These are phyloP conservation scores for Cyberlindnera mississippiensis DNA, from an alignment of 805 yeast genomes.

Conservation along the genomic window DNA sequence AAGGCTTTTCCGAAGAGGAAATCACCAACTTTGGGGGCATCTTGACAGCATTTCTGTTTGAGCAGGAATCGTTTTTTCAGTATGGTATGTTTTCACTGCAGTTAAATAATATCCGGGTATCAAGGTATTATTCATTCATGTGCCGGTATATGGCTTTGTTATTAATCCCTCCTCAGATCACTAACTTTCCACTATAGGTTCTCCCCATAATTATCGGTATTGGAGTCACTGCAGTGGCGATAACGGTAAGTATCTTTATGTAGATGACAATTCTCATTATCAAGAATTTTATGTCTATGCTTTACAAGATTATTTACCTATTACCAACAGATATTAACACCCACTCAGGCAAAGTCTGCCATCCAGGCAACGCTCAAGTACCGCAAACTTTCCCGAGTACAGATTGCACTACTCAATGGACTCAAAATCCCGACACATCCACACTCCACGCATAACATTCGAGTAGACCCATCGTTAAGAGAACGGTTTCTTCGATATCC, in stretches of 20 bases:
- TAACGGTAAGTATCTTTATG: slow-evolving; percentile 34
- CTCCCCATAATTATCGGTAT: slow-evolving; percentile 51
- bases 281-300: no score
- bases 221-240: slow-evolving; percentile 50
- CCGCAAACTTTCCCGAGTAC: slow-evolving; percentile 30
- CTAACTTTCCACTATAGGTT: slow-evolving; percentile 28
- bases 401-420: slow-evolving; percentile 39
- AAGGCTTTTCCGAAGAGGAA: no score
- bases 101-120: no score
- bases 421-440: slow-evolving; percentile 24
- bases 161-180: not conserved
- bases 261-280: no score
- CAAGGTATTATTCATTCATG: no score
- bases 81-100: no score
- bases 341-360: slow-evolving; percentile 32
- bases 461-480: slow-evolving; percentile 21
- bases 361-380: slow-evolving; percentile 32
- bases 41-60: no score
- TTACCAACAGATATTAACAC: no score
- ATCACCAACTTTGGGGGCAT: no score
- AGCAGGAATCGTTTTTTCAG: no score
- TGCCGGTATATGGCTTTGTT: no score
- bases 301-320: no score
- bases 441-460: slow-evolving; percentile 12
- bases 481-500: slow-evolving; percentile 36